These are phyloP conservation scores for Amoeboradix gromovi DNA, from an alignment of 371 early-diverging fungal genomes.

Conservation along the genomic window DNA sequence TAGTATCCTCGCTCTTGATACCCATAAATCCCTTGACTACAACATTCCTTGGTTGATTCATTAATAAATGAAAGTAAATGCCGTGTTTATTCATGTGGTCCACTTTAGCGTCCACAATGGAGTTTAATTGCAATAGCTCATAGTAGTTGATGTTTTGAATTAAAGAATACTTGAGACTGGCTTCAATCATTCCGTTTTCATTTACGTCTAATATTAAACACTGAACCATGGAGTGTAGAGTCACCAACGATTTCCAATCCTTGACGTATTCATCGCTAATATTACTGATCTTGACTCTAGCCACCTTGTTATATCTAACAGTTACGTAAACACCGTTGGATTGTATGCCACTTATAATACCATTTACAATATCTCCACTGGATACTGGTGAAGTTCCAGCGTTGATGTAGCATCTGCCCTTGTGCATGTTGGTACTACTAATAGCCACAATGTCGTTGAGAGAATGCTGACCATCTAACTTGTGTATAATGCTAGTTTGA, in stretches of 20 bases:
- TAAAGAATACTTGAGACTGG: background rate
- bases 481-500: background rate
- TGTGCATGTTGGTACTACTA: background rate
- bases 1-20: background rate
- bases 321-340: conserved; percentile 42
- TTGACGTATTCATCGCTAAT: conserved; percentile 53
- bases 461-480: background rate
- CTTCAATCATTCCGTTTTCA: background rate
- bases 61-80: background rate
- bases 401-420: background rate
- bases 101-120: background rate
- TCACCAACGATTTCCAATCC: conserved; percentile 38
- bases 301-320: conserved; percentile 28
- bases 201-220: conserved; percentile 27
- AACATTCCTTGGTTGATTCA: background rate
- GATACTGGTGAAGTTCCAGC: conserved; percentile 11
- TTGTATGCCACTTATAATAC: conserved; percentile 37
- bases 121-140: background rate
- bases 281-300: conserved; percentile 51
- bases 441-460: background rate
- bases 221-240: conserved; percentile 38
- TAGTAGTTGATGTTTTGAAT: background rate
- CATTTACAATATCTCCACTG: conserved; percentile 25
- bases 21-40: background rate
- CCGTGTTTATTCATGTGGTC: background rate